A percentile compares a stretch with the other conserved stretches of the same genome.
These are phyloP conservation scores for Trichoderma guizhouense DNA, from an alignment of 2,329 filamentous ascomycete species.

Conservation along the genomic window DNA sequence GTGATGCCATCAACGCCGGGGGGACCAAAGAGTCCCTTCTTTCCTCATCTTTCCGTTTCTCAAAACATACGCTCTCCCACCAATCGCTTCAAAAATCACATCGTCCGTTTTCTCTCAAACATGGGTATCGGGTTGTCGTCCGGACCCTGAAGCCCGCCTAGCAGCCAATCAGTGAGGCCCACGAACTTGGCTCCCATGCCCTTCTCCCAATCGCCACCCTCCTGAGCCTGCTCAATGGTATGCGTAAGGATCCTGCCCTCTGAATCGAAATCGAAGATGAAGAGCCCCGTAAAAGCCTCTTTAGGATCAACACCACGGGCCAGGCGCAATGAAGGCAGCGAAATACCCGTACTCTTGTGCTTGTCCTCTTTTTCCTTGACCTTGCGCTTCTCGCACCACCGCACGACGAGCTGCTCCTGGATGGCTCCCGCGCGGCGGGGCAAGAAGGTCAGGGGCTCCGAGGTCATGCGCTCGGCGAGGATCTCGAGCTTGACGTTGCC, in stretches of 20 bases:
- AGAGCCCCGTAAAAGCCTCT: conserved; percentile 84
- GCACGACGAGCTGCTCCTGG: conserved; percentile 81
- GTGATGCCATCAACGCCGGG: conserved; percentile 4
- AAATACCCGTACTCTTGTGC: conserved; percentile 43
- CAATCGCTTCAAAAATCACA: not conserved
- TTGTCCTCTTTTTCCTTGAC: conserved; percentile 17
- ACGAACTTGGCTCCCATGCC: conserved; percentile 80
- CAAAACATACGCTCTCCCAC: not conserved
- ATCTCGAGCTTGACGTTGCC: conserved; percentile 88
- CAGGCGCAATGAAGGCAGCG: conserved; percentile 40
- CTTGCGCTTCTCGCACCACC: conserved; percentile 63
- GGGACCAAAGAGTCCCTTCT: too few species aligned
- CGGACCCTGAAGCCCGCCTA: conserved; percentile 63
- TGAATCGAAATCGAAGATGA: conserved; percentile 92
- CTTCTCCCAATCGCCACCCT: conserved; percentile 77
- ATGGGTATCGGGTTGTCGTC: conserved; percentile 34
- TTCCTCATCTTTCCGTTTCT: not conserved
- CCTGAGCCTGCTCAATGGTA: conserved; percentile 90
- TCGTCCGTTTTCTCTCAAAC: conserved; percentile 32
- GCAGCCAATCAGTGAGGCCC: conserved; percentile 88
- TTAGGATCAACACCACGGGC: conserved; percentile 47
- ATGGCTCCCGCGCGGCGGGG: conserved; percentile 51
- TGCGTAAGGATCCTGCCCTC: conserved; percentile 81
- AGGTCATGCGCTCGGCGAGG: conserved; percentile 82
- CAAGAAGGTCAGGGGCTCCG: conserved; percentile 49